A percentile compares a stretch with the other conserved stretches of the same genome.
These are phyloP conservation scores for Mycena venus DNA, from an alignment of 768 basidiomycete species.

Conservation along the genomic window DNA sequence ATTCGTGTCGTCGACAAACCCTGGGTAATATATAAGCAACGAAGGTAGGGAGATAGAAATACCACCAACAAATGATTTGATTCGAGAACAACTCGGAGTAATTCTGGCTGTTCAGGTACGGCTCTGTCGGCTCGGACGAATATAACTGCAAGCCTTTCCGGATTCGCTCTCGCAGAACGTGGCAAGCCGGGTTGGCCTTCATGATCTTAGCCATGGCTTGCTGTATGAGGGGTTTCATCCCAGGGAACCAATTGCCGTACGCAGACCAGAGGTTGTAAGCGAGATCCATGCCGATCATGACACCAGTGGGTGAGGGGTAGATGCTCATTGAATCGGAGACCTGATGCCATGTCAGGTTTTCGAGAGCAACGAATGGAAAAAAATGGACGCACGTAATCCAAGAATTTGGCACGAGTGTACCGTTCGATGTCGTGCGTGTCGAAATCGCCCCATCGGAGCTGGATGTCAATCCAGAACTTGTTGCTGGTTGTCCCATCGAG, in stretches of 20 bases:
- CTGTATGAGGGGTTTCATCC: conserved; percentile 97
- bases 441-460: conserved; percentile 97
- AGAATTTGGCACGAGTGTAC: conserved; percentile 98
- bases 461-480: conserved; percentile 99
- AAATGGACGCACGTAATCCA: conserved; percentile 84
- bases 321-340: conserved; percentile 98
- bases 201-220: conserved; percentile 99
- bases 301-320: conserved; percentile 98
- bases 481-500: conserved; percentile 98
- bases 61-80: conserved; percentile 90
- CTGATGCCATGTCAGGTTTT: conserved; percentile 47
- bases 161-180: conserved; percentile 98
- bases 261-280: conserved; percentile 99
- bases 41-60: not conserved
- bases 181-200: conserved; percentile 99
- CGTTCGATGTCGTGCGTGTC: conserved; percentile 99
- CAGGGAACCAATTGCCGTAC: conserved; percentile 99
- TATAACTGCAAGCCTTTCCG: conserved; percentile 98
- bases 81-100: conserved; percentile 98
- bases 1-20: conserved; percentile 99
- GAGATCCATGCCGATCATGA: conserved; percentile 98
- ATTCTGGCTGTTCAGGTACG: conserved; percentile 98
- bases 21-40: conserved; percentile 46
- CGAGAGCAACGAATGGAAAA: not conserved
- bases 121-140: conserved; percentile 99